Percentiles rank a stretch among this genome's conserved stretches.
Evolutionary conservation across 1,139 yeast genomes (phyloP).

Genomic region (Taphrina wiesneri): DNA sequence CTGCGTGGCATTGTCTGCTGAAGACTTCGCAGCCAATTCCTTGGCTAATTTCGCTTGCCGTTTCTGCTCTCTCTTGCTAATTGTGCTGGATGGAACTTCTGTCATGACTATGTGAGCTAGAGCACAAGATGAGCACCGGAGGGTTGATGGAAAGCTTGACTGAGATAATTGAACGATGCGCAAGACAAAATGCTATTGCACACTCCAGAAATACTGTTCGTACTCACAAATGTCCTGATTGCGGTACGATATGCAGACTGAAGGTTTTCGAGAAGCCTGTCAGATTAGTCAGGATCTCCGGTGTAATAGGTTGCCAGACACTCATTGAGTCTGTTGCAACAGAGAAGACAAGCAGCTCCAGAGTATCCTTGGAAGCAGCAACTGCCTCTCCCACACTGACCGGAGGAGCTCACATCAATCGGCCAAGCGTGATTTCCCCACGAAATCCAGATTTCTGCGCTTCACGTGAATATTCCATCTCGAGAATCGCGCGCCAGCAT

Average conservation of each 20-base stretch:
- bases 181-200: too few species aligned
- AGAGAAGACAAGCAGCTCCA: background rate
- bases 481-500: background rate
- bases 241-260: too few species aligned
- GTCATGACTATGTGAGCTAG: background rate
- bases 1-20: background rate
- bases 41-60: slow-evolving; percentile 20
- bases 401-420: background rate
- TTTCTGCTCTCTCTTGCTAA: slow-evolving; percentile 28
- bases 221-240: too few species aligned
- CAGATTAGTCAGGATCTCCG: too few species aligned
- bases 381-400: background rate
- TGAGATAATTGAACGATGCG: background rate
- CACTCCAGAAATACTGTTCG: too few species aligned
- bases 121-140: background rate
- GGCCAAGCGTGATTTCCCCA: background rate
- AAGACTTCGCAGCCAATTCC: slow-evolving; percentile 6
- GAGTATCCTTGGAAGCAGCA: background rate
- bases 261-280: too few species aligned
- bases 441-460: background rate
- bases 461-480: background rate
- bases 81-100: background rate
- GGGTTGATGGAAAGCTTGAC: too few species aligned
- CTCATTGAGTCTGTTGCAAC: background rate
- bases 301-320: too few species aligned